phyloP scores from a whole-genome alignment of 495 filamentous ascomycete species.

The Beverwykella pulmonaria region DNA sequence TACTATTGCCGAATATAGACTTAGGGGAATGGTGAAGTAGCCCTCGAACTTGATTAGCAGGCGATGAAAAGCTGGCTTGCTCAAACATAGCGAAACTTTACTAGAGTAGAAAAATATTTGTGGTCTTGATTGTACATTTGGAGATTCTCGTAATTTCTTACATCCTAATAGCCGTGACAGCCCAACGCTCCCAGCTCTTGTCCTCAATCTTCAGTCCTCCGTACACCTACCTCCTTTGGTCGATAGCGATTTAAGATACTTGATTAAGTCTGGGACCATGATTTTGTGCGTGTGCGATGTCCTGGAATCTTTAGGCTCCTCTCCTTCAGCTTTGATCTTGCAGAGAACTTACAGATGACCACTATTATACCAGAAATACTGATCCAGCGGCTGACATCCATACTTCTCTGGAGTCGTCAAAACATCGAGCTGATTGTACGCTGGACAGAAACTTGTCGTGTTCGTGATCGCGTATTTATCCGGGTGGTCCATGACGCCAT shows the following conservation, averaged over 20 bases:
- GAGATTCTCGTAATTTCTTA: too few relatives aligned
- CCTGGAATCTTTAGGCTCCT: background rate
- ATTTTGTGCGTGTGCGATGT: background rate
- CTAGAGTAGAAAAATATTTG: too few relatives aligned
- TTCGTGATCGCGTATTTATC: conserved; percentile 52
- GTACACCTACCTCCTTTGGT: background rate
- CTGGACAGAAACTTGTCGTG: conserved; percentile 54
- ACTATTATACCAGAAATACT: conserved; percentile 49
- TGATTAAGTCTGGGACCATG: background rate
- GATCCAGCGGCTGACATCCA: conserved; percentile 50
- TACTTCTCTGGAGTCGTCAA: conserved; percentile 49
- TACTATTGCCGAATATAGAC: too few relatives aligned
- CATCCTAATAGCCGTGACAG: too few relatives aligned
- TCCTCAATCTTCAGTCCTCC: background rate
- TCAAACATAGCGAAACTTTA: too few relatives aligned
- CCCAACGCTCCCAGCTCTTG: too few relatives aligned
- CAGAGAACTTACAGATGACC: conserved; percentile 45
- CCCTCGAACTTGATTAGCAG: too few relatives aligned
- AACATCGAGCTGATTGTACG: conserved; percentile 56
- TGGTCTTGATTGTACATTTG: too few relatives aligned
- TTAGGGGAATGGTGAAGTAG: too few relatives aligned
- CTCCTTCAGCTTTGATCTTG: conserved; percentile 33
- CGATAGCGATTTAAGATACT: background rate
- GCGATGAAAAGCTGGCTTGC: too few relatives aligned
- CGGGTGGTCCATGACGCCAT: conserved; percentile 51